These are phyloP conservation scores for Kickxella alabastrina DNA, from an alignment of 192 early-diverging fungal species.

Conservation along the genomic window DNA sequence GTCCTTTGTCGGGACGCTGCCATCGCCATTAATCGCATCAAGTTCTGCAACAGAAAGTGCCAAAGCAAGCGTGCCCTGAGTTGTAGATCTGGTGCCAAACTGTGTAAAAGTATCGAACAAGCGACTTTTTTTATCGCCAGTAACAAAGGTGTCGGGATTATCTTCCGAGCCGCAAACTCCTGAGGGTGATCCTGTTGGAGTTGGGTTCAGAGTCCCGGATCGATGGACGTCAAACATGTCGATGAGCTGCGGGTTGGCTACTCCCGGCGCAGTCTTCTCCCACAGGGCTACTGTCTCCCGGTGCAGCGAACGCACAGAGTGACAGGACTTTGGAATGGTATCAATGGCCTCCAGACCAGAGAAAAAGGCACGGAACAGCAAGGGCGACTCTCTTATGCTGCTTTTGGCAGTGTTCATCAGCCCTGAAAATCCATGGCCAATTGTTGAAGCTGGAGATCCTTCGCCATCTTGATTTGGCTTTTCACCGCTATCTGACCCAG, in stretches of 20 bases:
- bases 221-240: conserved; percentile 7
- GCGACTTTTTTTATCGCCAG: not conserved
- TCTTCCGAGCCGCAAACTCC: no score
- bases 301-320: conserved; percentile 7
- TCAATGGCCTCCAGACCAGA: conserved; percentile 13
- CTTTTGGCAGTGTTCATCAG: conserved; percentile 17
- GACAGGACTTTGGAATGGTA: not conserved
- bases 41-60: conserved; percentile 36
- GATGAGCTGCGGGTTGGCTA: conserved; percentile 13
- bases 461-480: not conserved
- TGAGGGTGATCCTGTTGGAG: not conserved
- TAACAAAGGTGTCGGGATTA: no score
- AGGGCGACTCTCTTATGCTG: conserved; percentile 26
- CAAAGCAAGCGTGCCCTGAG: conserved; percentile 12
- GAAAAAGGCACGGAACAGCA: conserved; percentile 30
- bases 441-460: no score
- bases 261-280: conserved; percentile 9
- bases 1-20: no score
- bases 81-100: conserved; percentile 8
- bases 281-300: conserved; percentile 4
- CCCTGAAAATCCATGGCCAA: conserved; percentile 4
- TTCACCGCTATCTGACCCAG: not conserved
- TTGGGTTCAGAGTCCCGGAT: not conserved
- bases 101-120: conserved; percentile 8
- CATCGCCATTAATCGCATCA: conserved; percentile 14